Percentiles rank a stretch among this genome's conserved stretches.
Evolutionary conservation across 2,329 filamentous ascomycete species (phyloP).

Genomic region (Salinomyces thailandicus): DNA sequence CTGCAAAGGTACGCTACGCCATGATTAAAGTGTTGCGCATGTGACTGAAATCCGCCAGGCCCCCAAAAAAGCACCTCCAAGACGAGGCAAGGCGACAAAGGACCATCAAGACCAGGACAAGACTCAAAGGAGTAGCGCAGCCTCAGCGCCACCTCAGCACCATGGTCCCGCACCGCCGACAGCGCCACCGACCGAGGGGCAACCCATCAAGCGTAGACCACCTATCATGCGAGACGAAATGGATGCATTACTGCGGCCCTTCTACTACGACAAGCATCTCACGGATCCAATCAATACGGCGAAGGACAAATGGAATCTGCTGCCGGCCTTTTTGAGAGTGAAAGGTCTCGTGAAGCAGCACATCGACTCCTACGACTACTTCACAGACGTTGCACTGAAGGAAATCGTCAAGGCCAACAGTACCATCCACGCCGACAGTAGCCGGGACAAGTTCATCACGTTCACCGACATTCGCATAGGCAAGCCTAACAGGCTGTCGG

Average conservation of each 20-base stretch:
- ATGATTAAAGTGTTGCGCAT: no score
- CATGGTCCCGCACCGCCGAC: neutral
- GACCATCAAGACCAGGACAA: constrained; percentile 1
- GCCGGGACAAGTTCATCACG: constrained; percentile 56
- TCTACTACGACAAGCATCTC: constrained; percentile 57
- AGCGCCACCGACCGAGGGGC: neutral
- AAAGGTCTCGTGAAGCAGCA: constrained; percentile 96
- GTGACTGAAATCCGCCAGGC: no score
- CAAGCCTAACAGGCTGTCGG: constrained; percentile 67
- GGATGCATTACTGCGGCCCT: constrained; percentile 56
- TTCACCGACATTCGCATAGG: constrained; percentile 70
- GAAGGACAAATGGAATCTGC: constrained; percentile 88
- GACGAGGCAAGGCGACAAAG: constrained; percentile 7
- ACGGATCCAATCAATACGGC: constrained; percentile 61
- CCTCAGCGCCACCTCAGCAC: constrained; percentile 1
- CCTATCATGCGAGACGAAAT: constrained; percentile 26
- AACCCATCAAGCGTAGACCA: constrained; percentile 13
- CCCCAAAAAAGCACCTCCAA: constrained; percentile 8
- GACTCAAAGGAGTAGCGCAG: neutral
- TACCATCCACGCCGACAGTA: constrained; percentile 68
- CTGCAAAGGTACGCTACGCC: constrained; percentile 17
- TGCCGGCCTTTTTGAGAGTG: constrained; percentile 96
- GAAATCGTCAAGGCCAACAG: constrained; percentile 91
- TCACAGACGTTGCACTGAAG: constrained; percentile 91
- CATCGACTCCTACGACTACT: constrained; percentile 98